Conservation (phyloP, 306 rosid genomes). For the Cotoneaster glaucophyllus region DNA sequence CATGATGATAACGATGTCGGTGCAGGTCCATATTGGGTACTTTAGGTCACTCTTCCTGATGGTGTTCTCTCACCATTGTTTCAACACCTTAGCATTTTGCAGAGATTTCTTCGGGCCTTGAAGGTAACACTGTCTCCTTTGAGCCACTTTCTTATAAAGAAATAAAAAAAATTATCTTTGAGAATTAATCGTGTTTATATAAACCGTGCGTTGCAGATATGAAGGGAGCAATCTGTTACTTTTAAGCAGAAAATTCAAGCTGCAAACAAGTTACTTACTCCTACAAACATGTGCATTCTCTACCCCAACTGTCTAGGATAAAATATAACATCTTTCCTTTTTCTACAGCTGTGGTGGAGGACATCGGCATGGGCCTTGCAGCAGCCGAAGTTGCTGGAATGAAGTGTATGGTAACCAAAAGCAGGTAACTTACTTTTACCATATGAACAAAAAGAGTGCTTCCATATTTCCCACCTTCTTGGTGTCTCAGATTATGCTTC, state of each 20-base stretch:
- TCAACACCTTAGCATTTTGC: background rate
- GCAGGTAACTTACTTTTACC: slow-evolving; percentile 48
- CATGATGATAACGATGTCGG: background rate
- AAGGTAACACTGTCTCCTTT: background rate
- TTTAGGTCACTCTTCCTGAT: background rate
- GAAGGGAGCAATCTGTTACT: background rate
- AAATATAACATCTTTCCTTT: background rate
- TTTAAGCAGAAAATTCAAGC: background rate
- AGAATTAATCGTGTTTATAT: too few species aligned
- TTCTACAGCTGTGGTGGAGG: slow-evolving; percentile 81
- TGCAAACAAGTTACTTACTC: background rate
- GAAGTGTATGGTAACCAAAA: slow-evolving; percentile 83
- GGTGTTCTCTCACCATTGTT: background rate
- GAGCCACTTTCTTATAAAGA: background rate
- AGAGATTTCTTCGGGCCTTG: background rate
- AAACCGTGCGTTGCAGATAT: background rate
- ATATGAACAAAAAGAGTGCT: background rate
- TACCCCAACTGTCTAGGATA: too few species aligned
- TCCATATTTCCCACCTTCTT: background rate
- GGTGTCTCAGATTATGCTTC: background rate
- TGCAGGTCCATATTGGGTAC: background rate
- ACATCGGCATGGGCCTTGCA: slow-evolving; percentile 91
- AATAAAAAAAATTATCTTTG: background rate
- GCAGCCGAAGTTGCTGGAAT: slow-evolving; percentile 88
- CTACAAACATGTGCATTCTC: too few species aligned